A percentile compares a stretch with the other conserved stretches of the same genome.
Evolutionary conservation across 2,329 filamentous ascomycete genomes (phyloP).

Genomic region (Rhynchosporium graminicola): DNA sequence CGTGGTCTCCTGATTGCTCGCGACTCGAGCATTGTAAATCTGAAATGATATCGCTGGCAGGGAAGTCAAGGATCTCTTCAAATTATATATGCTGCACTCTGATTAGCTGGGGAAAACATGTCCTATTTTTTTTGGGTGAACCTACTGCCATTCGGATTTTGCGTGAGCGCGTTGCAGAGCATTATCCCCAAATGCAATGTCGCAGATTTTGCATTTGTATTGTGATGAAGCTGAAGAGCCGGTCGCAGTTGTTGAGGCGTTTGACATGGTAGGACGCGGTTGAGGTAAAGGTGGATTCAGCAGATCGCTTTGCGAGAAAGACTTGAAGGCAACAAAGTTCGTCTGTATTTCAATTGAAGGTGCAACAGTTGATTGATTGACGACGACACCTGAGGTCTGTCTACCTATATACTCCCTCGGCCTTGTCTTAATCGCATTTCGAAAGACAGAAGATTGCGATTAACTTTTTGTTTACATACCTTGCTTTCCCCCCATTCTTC

Average conservation of each 20-base stretch:
- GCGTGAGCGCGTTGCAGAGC: neutral
- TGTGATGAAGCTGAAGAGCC: neutral
- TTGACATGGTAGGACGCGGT: neutral
- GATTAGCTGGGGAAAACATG: neutral
- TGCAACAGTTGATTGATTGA: neutral
- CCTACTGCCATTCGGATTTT: slow-evolving; percentile 14
- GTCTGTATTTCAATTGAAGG: neutral
- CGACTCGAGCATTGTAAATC: neutral
- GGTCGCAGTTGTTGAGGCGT: neutral
- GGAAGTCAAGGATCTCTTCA: slow-evolving; percentile 12
- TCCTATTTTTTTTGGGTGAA: neutral
- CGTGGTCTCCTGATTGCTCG: neutral
- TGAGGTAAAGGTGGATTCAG: neutral
- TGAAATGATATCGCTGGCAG: neutral
- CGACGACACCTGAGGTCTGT: neutral
- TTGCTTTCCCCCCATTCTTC: neutral
- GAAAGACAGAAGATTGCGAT: too few species aligned
- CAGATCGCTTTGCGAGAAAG: neutral
- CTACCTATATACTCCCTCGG: too few species aligned
- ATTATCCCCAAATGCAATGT: neutral
- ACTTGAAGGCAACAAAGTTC: neutral
- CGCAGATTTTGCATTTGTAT: slow-evolving; percentile 3
- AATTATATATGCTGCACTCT: slow-evolving; percentile 4
- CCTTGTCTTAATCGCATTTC: too few species aligned
- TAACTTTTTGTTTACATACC: neutral